These are phyloP conservation scores for Gloeopeniophorella convolvens DNA, from an alignment of 768 basidiomycete genomes.

Conservation along the genomic window DNA sequence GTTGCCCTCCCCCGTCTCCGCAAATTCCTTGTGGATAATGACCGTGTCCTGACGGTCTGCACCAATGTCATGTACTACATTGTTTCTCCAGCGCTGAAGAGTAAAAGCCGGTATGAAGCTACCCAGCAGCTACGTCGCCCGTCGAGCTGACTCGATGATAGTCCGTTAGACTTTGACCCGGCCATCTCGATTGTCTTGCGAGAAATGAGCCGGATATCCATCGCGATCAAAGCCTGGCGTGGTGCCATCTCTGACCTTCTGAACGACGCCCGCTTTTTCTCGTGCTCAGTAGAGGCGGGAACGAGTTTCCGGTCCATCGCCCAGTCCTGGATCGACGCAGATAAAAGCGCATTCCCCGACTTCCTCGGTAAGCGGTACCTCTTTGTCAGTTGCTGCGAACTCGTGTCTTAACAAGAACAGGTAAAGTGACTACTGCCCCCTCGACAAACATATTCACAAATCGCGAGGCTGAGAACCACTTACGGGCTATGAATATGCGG, in stretches of 20 bases:
- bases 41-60: conserved; percentile 74
- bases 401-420: conserved; percentile 34
- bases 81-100: conserved; percentile 73
- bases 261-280: conserved; percentile 85
- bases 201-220: conserved; percentile 74
- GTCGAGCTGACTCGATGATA: conserved; percentile 25
- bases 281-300: conserved; percentile 50
- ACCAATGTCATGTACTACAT: conserved; percentile 82
- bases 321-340: conserved; percentile 73
- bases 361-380: conserved; percentile 65
- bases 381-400: conserved; percentile 15
- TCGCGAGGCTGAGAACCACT: conserved; percentile 86
- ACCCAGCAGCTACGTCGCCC: background rate
- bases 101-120: conserved; percentile 56
- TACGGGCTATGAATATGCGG: conserved; percentile 80
- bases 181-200: conserved; percentile 59
- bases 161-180: conserved; percentile 74
- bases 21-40: conserved; percentile 74
- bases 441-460: conserved; percentile 97
- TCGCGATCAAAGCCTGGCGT: conserved; percentile 81
- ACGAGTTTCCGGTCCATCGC: conserved; percentile 72
- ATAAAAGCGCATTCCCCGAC: conserved; percentile 82
- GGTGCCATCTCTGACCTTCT: conserved; percentile 73
- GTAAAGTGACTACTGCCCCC: conserved; percentile 73
- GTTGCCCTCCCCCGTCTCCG: conserved; percentile 69